Conservation (phyloP, 345 rosid species). For the Euphorbia pulcherrima region DNA sequence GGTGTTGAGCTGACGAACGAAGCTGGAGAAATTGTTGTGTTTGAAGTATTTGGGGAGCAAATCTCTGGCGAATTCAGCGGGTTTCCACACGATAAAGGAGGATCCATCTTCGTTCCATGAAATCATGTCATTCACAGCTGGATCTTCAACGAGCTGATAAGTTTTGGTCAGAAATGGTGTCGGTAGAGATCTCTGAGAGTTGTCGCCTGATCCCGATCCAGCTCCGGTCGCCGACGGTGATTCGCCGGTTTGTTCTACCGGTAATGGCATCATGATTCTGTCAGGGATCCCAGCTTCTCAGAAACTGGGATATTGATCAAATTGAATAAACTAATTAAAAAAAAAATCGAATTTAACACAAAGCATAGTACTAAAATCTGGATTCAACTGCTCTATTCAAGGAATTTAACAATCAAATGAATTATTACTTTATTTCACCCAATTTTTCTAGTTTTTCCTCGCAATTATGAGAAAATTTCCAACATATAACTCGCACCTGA, state of each 20-base stretch:
- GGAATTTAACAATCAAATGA: background rate
- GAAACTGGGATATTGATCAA: slow-evolving; percentile 14
- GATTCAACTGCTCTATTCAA: too few species aligned
- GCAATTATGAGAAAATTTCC: background rate
- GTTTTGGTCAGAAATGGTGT: slow-evolving; percentile 91
- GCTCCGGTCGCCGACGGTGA: slow-evolving; percentile 35
- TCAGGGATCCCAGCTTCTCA: slow-evolving; percentile 32
- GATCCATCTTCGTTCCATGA: slow-evolving; percentile 93
- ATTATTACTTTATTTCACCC: background rate
- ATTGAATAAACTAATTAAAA: slow-evolving; percentile 2
- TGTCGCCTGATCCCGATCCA: slow-evolving; percentile 34
- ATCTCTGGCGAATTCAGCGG: slow-evolving; percentile 92
- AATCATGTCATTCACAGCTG: slow-evolving; percentile 60
- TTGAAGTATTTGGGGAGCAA: slow-evolving; percentile 90
- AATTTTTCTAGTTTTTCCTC: background rate
- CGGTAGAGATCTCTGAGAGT: slow-evolving; percentile 75
- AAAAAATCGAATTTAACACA: background rate
- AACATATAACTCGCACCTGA: background rate
- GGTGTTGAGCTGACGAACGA: slow-evolving; percentile 93
- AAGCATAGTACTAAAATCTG: too few species aligned
- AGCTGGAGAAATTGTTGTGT: slow-evolving; percentile 92
- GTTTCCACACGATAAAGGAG: slow-evolving; percentile 82
- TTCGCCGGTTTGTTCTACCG: slow-evolving; percentile 66
- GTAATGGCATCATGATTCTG: slow-evolving; percentile 41
- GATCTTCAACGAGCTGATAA: slow-evolving; percentile 79